phyloP scores from a whole-genome alignment of 495 filamentous ascomycete species.

The Xylaria sp. region DNA sequence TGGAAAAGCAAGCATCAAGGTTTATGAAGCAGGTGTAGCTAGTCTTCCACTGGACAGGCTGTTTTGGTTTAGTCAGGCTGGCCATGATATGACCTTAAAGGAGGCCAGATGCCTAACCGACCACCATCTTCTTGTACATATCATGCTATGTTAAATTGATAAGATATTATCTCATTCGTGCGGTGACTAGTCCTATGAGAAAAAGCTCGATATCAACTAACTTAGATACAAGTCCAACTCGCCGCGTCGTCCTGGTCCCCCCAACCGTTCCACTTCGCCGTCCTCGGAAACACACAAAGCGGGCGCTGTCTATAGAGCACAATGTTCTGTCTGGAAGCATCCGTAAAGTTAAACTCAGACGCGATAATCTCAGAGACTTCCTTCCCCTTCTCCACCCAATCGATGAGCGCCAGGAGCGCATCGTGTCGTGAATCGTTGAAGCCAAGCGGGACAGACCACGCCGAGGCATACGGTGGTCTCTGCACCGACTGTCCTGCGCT shows the following conservation, averaged over 20 bases:
- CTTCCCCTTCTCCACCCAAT: conserved; percentile 58
- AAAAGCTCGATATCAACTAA: conserved; percentile 12
- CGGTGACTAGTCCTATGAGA: background rate
- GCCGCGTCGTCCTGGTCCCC: conserved; percentile 35
- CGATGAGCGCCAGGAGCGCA: conserved; percentile 55
- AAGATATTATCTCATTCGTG: background rate
- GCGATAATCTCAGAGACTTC: conserved; percentile 48
- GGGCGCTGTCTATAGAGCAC: conserved; percentile 51
- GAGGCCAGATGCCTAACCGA: too few species aligned
- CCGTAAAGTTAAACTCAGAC: conserved; percentile 47
- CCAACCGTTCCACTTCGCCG: conserved; percentile 30
- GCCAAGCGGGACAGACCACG: conserved; percentile 45
- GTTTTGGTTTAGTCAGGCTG: background rate
- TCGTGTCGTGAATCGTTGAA: conserved; percentile 55
- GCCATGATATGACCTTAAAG: too few species aligned
- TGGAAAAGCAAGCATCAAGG: too few species aligned
- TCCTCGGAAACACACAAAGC: conserved; percentile 50
- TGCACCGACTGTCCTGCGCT: conserved; percentile 47
- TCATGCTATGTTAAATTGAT: too few species aligned
- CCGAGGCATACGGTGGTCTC: conserved; percentile 35
- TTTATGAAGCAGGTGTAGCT: too few species aligned
- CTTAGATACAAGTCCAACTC: conserved; percentile 40
- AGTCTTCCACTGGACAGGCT: background rate
- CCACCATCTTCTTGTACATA: too few species aligned
- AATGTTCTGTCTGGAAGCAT: conserved; percentile 32